phyloP scores from a whole-genome alignment of 306 rosid species.

The Cucumis cinereus region DNA sequence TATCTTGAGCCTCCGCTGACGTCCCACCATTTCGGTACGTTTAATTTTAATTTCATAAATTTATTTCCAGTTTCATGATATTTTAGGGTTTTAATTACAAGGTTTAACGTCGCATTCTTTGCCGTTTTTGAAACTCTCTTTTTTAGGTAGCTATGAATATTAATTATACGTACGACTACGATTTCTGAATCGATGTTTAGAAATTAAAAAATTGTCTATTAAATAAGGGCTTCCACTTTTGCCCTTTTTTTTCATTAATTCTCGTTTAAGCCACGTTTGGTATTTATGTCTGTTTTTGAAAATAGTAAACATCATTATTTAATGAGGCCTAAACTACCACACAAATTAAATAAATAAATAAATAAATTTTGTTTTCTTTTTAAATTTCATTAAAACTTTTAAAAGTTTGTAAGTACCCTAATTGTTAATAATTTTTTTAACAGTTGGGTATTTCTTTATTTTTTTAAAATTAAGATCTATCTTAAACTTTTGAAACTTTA shows the following conservation, averaged over 20 bases:
- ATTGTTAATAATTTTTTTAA: too few relatives aligned
- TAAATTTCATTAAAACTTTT: too few relatives aligned
- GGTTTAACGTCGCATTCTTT: neutral
- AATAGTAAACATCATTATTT: too few relatives aligned
- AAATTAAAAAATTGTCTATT: neutral
- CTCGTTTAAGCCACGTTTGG: neutral
- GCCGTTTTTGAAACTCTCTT: neutral
- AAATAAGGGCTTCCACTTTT: neutral
- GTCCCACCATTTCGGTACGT: constrained; percentile 27
- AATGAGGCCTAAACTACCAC: too few relatives aligned
- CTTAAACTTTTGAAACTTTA: too few relatives aligned
- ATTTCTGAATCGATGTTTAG: neutral
- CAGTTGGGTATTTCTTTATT: too few relatives aligned
- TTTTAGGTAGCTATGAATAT: neutral
- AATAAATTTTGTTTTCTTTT: too few relatives aligned
- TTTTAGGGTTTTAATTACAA: neutral
- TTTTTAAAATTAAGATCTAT: too few relatives aligned
- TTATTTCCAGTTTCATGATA: neutral
- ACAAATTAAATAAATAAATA: too few relatives aligned
- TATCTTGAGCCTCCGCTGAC: constrained; percentile 30
- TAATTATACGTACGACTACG: neutral
- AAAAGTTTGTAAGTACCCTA: too few relatives aligned
- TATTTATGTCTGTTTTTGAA: neutral
- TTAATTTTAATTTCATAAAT: neutral
- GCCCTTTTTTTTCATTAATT: too few relatives aligned